Evolutionary conservation across 129 eudicot genomes (phyloP), one percentile per base, ranked within the genome.

Genomic region (Arctium lappa): DNA sequence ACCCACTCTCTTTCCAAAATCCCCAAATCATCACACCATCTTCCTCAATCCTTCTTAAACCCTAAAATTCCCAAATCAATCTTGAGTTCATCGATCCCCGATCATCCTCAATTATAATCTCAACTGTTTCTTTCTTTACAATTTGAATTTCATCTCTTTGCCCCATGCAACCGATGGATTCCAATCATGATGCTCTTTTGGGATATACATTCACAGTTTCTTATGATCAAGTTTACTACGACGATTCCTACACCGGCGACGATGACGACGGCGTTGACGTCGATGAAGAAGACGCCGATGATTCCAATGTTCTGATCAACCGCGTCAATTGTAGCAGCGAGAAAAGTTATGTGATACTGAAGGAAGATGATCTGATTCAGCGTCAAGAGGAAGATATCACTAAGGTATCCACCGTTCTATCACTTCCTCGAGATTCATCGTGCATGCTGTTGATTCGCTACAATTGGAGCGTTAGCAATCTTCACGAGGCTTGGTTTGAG

Each of bases 401-500:
- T 37, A 78, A 42, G 76, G 83, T 82, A 16, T 63, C 77, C 2
- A 27, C 84, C 27, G 84, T 86, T 66, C 69, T 88, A 7, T 82
- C 83, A 1, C 32, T 88, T 3, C 56, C 86, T 15, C 71, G 42
- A 38, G 77, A 65, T 76, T 65, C 63, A 2, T 85, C 88, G 10
- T 71, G 73, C 76, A 53, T 88, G 76, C 38, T 88, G 75, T 79
- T 88, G 27, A 4, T 70, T 11, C 32, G 78, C 0, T 85, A 81
- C 31, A 85, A 88, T 69, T 85, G 91, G 94, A 60, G 77, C 71
- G 87, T 85, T 50, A 80, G 68, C 9, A 65, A 31, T 13, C 80
- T 87, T 38, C 85, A 88, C 31, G 92, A 90, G 27, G 92, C 89
- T 68, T 90, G 94, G 94, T 90, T 90, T 82, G 86, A 75, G 8